These are phyloP conservation scores for Magnolia changhungtana DNA, from an alignment of 164 flowering plant species.

Conservation along the genomic window DNA sequence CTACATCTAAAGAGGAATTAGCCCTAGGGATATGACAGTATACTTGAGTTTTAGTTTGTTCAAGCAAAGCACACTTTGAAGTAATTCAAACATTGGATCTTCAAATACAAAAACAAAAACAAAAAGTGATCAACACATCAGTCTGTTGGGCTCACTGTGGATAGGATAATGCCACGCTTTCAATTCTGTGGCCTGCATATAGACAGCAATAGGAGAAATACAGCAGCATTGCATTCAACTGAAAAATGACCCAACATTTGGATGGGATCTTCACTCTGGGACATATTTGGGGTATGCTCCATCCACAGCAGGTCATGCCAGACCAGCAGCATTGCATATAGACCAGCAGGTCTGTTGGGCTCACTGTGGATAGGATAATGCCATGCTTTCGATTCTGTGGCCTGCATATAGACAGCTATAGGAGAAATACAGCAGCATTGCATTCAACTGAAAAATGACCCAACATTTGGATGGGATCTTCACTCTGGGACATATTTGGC, in stretches of 20 bases:
- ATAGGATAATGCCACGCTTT: too few relatives aligned
- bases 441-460: background rate
- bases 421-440: background rate
- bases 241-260: background rate
- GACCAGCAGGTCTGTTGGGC: too few relatives aligned
- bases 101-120: background rate
- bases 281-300: background rate
- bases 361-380: too few relatives aligned
- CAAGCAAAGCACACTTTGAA: too few relatives aligned
- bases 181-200: background rate
- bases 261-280: background rate
- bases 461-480: background rate
- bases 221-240: background rate
- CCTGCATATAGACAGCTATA: too few relatives aligned
- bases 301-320: background rate
- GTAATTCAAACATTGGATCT: too few relatives aligned
- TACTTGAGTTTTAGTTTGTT: too few relatives aligned
- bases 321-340: background rate
- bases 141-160: too few relatives aligned
- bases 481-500: background rate
- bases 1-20: too few relatives aligned
- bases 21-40: too few relatives aligned
- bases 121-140: too few relatives aligned
- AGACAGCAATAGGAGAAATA: background rate
- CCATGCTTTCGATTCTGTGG: too few relatives aligned